A percentile compares a stretch with the other conserved stretches of the same genome.
Evolutionary conservation across 2,329 filamentous ascomycete genomes (phyloP).

Genomic region (Aspergillus amoenus): DNA sequence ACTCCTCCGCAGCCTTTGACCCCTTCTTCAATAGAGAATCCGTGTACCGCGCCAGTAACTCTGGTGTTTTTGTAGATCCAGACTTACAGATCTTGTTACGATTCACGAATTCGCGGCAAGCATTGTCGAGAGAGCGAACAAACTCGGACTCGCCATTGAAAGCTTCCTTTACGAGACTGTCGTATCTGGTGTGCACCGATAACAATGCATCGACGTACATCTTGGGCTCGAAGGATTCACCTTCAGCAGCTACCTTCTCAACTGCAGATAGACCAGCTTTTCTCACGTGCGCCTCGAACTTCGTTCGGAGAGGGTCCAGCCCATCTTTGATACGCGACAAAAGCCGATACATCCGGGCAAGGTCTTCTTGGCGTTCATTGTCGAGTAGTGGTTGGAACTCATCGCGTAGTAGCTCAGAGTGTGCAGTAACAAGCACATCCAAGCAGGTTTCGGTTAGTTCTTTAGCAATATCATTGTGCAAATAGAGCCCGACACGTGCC

Average conservation of each 20-base stretch:
- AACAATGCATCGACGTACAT: constrained; percentile 93
- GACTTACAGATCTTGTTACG: constrained; percentile 94
- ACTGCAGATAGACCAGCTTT: constrained; percentile 86
- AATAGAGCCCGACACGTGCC: constrained; percentile 85
- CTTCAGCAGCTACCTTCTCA: constrained; percentile 83
- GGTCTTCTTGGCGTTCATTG: constrained; percentile 91
- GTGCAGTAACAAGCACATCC: constrained; percentile 82
- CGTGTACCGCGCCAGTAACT: constrained; percentile 91
- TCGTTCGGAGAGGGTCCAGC: constrained; percentile 78
- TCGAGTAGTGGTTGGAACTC: constrained; percentile 94
- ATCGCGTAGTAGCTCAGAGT: constrained; percentile 81
- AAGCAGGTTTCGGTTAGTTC: constrained; percentile 86
- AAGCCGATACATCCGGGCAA: constrained; percentile 93
- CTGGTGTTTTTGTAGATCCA: constrained; percentile 89
- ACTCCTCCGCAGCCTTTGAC: constrained; percentile 87
- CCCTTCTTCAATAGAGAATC: constrained; percentile 89
- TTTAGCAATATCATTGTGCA: constrained; percentile 84
- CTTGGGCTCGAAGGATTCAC: constrained; percentile 91
- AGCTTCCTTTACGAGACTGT: constrained; percentile 83
- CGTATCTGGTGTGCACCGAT: constrained; percentile 91
- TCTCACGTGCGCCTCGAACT: constrained; percentile 89
- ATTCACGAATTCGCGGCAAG: constrained; percentile 97
- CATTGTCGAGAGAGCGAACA: constrained; percentile 91
- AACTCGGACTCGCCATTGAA: constrained; percentile 97
- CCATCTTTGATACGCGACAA: constrained; percentile 87